Evolutionary conservation across 805 yeast species (phyloP), one percentile per base, ranked within the genome.

Genomic region (Wickerhamomyces rabaulensis): DNA sequence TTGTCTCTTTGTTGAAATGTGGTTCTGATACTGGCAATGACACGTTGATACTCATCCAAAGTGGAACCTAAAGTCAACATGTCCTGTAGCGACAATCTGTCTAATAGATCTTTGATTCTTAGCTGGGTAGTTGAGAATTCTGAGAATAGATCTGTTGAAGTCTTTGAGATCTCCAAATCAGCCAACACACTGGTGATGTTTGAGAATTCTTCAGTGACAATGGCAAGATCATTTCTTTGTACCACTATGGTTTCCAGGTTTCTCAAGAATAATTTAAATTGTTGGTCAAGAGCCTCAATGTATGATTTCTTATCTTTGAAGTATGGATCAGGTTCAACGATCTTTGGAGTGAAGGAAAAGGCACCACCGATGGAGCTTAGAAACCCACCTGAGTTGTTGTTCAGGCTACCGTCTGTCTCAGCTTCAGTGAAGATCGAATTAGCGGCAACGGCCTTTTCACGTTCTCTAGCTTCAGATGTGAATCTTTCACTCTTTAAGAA

Each of bases 21-120:
- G 40, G 80, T 76, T 52, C 84, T 78, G 27, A 89, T 77, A 25
- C 95, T 87, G 9, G 85, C 82, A 22, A 91, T 79, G 15, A 83
- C 70, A 42, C 98, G 75, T 42, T 82, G 70, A 62, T 94, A 91
- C 61, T 91, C 97, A 61, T 92, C 97, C 36, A 92, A 69, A 1
- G 96, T 87, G 22, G 86, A 78, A 2, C 96, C 96, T 41, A 92
- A 68, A 0, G 96, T 89, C 51, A 92, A 69, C 57, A 90, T 79
- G 54, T 92, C 97, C 63, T 88, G 96, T 65, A 86, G 65, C 48
- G 89, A 82, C 50, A 85, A 81, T 50, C 97, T 76, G 52, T 82
- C 90, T 41, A 88, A 69, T 41, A 87, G 72, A 44, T 87, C 92
- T 55, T 80, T 80, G 22, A 91, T 75, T 52, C 86, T 78, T 29